Percentiles rank a stretch among this genome's conserved stretches.
Evolutionary conservation across 768 basidiomycete genomes (phyloP).

Genomic region (Leucocoprinus birnbaumii): DNA sequence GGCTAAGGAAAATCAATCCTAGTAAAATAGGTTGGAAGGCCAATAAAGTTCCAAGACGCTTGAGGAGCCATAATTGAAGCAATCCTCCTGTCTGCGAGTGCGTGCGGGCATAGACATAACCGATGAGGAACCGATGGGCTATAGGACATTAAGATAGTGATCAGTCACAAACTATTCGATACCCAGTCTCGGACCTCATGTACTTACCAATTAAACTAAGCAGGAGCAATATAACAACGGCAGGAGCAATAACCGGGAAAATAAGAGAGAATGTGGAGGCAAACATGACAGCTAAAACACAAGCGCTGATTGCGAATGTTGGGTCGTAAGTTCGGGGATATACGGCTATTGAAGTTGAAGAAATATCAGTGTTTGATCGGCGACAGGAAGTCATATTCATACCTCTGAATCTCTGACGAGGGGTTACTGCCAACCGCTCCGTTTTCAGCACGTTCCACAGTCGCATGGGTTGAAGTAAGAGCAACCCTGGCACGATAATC

Average conservation of each 20-base stretch:
- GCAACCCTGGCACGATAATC: constrained; percentile 65
- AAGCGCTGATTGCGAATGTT: constrained; percentile 62
- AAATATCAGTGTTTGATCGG: neutral
- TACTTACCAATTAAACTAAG: constrained; percentile 63
- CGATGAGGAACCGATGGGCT: constrained; percentile 81
- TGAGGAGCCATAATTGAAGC: constrained; percentile 72
- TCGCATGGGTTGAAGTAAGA: constrained; percentile 69
- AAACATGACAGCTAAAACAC: constrained; percentile 66
- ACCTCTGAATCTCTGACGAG: constrained; percentile 79
- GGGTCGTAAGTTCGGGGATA: constrained; percentile 74
- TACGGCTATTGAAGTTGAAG: constrained; percentile 39
- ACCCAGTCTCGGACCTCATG: neutral
- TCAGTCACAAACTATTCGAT: neutral
- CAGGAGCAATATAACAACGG: constrained; percentile 61
- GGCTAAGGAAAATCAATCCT: constrained; percentile 67
- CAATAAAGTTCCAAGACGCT: constrained; percentile 67
- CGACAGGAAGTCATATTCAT: constrained; percentile 19
- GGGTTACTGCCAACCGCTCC: constrained; percentile 64
- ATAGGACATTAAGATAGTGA: constrained; percentile 4
- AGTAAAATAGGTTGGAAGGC: constrained; percentile 73
- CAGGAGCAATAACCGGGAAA: constrained; percentile 75
- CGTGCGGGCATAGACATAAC: constrained; percentile 74
- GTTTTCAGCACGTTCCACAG: constrained; percentile 55
- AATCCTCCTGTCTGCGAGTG: constrained; percentile 75
- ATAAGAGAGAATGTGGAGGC: constrained; percentile 72